These are phyloP conservation scores for Monosporascus sp. DNA, from an alignment of 2,329 filamentous ascomycete genomes.

Conservation along the genomic window DNA sequence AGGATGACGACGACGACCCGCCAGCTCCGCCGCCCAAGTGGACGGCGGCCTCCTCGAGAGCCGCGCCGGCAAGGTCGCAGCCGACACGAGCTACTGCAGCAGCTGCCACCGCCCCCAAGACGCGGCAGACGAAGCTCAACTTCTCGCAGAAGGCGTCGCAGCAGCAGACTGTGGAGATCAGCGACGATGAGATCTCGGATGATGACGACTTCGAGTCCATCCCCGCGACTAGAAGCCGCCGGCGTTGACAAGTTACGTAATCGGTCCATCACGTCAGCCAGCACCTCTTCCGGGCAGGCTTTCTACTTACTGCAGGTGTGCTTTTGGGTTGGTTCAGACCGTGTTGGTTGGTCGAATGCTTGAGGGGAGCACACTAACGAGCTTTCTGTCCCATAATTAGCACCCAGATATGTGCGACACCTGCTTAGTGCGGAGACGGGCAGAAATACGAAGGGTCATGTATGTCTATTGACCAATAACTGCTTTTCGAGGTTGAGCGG, in stretches of 20 bases:
- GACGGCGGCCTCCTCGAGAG: slow-evolving; percentile 24
- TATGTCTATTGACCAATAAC: no score
- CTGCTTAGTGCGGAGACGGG: no score
- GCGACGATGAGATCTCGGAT: slow-evolving; percentile 61
- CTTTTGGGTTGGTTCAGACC: no score
- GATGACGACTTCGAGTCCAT: slow-evolving; percentile 55
- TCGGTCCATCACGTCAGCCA: background rate
- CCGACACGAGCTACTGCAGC: slow-evolving; percentile 27
- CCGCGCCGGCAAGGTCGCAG: slow-evolving; percentile 23
- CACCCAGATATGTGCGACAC: no score
- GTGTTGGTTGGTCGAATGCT: no score
- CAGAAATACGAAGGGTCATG: no score
- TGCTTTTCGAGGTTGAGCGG: no score
- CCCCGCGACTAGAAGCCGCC: slow-evolving; percentile 28
- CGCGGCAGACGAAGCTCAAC: slow-evolving; percentile 44
- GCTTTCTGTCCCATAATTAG: no score
- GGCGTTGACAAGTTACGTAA: slow-evolving; percentile 8
- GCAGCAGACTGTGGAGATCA: slow-evolving; percentile 51
- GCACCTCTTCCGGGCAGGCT: no score
- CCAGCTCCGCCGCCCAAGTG: slow-evolving; percentile 32
- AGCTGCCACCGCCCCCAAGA: slow-evolving; percentile 23
- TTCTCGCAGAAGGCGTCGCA: slow-evolving; percentile 45
- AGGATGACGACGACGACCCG: slow-evolving; percentile 44
- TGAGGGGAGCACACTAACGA: no score
- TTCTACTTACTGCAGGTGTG: no score